Evolutionary conservation across 2,329 filamentous ascomycete species (phyloP).

Genomic region (Sordariomycetes sp.): DNA sequence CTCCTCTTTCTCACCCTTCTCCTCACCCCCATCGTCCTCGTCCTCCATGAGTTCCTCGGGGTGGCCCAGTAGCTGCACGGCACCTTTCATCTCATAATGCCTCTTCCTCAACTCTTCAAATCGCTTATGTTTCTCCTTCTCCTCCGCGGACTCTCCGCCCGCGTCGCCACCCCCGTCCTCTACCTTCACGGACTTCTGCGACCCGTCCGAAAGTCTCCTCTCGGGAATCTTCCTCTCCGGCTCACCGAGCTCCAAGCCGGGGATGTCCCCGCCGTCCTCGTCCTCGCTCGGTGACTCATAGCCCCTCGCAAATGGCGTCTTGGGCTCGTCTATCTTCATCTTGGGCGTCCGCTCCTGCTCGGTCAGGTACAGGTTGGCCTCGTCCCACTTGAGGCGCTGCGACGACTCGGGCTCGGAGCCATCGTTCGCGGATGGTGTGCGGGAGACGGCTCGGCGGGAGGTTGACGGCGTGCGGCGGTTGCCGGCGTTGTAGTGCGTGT

Average conservation of each 20-base stretch:
- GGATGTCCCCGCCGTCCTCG: constrained; percentile 62
- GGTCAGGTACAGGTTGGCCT: constrained; percentile 92
- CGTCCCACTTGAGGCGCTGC: constrained; percentile 91
- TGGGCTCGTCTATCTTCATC: constrained; percentile 99
- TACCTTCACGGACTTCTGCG: constrained; percentile 82
- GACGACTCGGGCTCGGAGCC: constrained; percentile 39
- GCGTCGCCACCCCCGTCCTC: constrained; percentile 39
- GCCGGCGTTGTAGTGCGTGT: constrained; percentile 90
- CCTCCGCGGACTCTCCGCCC: constrained; percentile 55
- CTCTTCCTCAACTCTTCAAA: constrained; percentile 90
- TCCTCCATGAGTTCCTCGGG: constrained; percentile 56
- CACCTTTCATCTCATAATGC: constrained; percentile 98
- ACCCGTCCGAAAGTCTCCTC: constrained; percentile 69
- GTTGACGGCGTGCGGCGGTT: constrained; percentile 66
- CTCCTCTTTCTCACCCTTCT: constrained; percentile 36
- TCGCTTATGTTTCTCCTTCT: constrained; percentile 79
- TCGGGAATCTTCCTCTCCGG: constrained; percentile 62
- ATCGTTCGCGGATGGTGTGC: constrained; percentile 61
- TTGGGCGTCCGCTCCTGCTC: constrained; percentile 91
- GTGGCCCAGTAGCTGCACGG: constrained; percentile 76
- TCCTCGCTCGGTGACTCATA: constrained; percentile 87
- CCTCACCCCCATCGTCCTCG: constrained; percentile 51
- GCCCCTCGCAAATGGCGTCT: constrained; percentile 89
- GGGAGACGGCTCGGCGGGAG: constrained; percentile 27
- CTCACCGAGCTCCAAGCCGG: constrained; percentile 83